Evolutionary conservation across 2,329 filamentous ascomycete genomes (phyloP).

Genomic region (Paraconiothyrium brasiliense): DNA sequence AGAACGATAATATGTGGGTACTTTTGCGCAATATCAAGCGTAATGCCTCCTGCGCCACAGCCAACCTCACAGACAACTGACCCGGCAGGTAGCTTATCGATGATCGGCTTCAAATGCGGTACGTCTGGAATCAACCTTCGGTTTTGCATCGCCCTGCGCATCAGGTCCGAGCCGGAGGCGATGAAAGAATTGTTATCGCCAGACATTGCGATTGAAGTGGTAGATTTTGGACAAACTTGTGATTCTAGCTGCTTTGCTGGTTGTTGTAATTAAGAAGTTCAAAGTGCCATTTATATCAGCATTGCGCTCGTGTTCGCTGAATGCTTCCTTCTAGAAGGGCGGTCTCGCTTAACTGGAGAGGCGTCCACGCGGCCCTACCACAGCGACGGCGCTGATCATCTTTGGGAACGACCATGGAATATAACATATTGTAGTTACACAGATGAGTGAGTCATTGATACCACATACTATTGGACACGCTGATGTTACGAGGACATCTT

Average conservation of each 20-base stretch:
- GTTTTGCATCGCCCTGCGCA: conserved; percentile 11
- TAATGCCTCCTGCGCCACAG: conserved; percentile 9
- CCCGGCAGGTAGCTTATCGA: conserved; percentile 4
- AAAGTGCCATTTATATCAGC: background rate
- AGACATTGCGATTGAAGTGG: background rate
- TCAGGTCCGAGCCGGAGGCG: conserved; percentile 7
- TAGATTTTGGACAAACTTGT: background rate
- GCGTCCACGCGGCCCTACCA: background rate
- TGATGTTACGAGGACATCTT: background rate
- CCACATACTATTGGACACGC: background rate
- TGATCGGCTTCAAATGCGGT: conserved; percentile 4
- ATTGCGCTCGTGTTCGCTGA: conserved; percentile 1
- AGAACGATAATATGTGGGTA: conserved; percentile 9
- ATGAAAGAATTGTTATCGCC: conserved; percentile 2
- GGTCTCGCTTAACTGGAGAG: background rate
- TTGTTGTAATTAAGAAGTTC: background rate
- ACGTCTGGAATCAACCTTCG: conserved; percentile 6
- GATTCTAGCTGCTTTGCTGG: background rate
- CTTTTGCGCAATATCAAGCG: conserved; percentile 6
- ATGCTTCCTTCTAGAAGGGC: background rate
- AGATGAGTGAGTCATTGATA: background rate
- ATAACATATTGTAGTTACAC: background rate
- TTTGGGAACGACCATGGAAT: background rate
- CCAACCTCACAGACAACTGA: conserved; percentile 8
- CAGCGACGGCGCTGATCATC: background rate